Evolutionary conservation across 139 green algal species (phyloP).

Genomic region (Coelastrella sp.): DNA sequence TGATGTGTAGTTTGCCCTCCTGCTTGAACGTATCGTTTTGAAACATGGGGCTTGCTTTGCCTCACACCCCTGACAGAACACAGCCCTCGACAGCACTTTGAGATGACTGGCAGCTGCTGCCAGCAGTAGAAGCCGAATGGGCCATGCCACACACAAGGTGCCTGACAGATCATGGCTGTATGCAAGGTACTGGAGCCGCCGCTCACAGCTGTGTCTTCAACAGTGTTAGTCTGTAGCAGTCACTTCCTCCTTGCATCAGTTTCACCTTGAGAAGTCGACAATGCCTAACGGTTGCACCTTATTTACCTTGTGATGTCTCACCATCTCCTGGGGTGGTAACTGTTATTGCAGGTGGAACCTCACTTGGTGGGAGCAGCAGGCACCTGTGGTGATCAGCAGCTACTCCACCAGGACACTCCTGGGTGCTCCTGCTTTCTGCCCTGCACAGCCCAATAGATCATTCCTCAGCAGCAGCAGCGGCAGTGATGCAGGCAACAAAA

Average conservation of each 20-base stretch:
- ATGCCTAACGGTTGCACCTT: too few species aligned
- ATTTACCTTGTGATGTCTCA: too few species aligned
- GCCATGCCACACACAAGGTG: too few species aligned
- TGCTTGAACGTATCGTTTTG: not conserved
- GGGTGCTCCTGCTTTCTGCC: conserved; percentile 2
- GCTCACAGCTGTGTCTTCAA: too few species aligned
- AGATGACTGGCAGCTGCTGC: not conserved
- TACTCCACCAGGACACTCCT: conserved; percentile 32
- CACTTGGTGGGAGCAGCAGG: conserved; percentile 26
- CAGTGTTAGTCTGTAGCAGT: too few species aligned
- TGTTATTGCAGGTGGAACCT: conserved; percentile 7
- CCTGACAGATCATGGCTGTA: too few species aligned
- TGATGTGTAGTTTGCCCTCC: not conserved
- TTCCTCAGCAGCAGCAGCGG: not conserved
- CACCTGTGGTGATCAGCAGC: conserved; percentile 33
- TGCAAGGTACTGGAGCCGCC: too few species aligned
- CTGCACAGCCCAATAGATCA: not conserved
- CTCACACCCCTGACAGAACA: not conserved
- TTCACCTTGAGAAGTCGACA: too few species aligned
- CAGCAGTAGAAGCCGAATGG: not conserved
- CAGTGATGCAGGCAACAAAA: not conserved
- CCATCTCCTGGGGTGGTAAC: too few species aligned
- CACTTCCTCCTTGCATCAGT: not conserved
- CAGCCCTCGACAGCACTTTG: too few species aligned
- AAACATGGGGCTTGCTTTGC: not conserved